Conservation (phyloP, 306 rosid species). For the Malus sieversii region DNA sequence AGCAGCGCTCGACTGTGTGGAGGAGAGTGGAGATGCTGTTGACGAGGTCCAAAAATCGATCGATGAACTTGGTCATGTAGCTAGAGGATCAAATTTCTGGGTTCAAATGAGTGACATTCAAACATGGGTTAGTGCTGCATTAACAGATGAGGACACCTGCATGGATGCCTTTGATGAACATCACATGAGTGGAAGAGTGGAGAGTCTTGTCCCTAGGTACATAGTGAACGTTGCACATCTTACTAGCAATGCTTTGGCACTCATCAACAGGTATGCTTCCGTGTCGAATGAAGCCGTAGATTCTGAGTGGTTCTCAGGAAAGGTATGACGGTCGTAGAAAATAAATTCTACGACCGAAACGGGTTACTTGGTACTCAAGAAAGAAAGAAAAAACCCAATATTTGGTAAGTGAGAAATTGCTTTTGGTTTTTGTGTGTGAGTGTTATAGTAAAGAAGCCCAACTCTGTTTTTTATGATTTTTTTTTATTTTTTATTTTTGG, state of each 20-base stretch:
- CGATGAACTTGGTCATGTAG: conserved; percentile 5
- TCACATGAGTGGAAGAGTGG: not conserved
- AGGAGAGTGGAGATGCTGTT: conserved; percentile 22
- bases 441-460: not conserved
- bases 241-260: conserved; percentile 40
- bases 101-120: conserved; percentile 26
- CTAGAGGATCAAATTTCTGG: conserved; percentile 3
- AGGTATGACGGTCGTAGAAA: not conserved
- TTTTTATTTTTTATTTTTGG: too few relatives aligned
- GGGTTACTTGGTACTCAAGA: not conserved
- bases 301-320: not conserved
- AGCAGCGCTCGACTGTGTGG: conserved; percentile 29
- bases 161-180: conserved; percentile 29
- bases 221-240: conserved; percentile 22
- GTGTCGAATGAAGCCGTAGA: not conserved
- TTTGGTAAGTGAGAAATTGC: not conserved
- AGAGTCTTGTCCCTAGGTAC: conserved; percentile 13
- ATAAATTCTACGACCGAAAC: not conserved
- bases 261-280: conserved; percentile 33
- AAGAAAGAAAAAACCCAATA: not conserved
- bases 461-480: not conserved
- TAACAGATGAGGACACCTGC: conserved; percentile 37
- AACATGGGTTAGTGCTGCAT: conserved; percentile 42
- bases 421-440: not conserved
- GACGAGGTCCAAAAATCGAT: conserved; percentile 23